A percentile compares a stretch with the other conserved stretches of the same genome.
phyloP scores from a whole-genome alignment of 495 filamentous ascomycete genomes.

The Pyronema domesticum region DNA sequence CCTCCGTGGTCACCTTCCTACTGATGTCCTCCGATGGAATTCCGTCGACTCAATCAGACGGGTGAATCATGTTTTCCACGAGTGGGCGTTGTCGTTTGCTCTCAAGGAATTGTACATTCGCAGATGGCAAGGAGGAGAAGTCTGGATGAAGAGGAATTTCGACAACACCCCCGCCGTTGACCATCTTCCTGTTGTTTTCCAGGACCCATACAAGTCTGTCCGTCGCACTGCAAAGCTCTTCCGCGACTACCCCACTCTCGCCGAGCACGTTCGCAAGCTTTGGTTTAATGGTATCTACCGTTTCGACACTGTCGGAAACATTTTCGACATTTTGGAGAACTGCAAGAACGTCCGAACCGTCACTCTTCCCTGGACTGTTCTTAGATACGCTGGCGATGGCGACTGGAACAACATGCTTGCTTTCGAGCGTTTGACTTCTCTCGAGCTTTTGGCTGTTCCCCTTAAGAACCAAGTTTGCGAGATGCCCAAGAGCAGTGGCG shows the following conservation, averaged over 20 bases:
- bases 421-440: conserved; percentile 27
- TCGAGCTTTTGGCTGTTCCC: conserved; percentile 34
- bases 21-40: conserved; percentile 34
- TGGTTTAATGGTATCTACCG: conserved; percentile 40
- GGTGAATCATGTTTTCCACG: conserved; percentile 34
- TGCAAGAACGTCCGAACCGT: conserved; percentile 30
- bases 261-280: conserved; percentile 32
- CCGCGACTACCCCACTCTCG: conserved; percentile 27
- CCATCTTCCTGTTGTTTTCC: conserved; percentile 31
- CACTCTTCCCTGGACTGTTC: conserved; percentile 35
- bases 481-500: conserved; percentile 16
- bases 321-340: conserved; percentile 29
- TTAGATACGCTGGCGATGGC: conserved; percentile 29
- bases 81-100: conserved; percentile 34
- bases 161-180: conserved; percentile 25
- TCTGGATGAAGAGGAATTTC: conserved; percentile 27
- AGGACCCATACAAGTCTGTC: conserved; percentile 34
- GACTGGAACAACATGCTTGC: conserved; percentile 31
- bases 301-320: conserved; percentile 29
- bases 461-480: conserved; percentile 24
- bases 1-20: conserved; percentile 31
- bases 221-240: conserved; percentile 32
- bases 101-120: conserved; percentile 33
- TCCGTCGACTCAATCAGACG: conserved; percentile 30
- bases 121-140: conserved; percentile 35